Conservation (phyloP, 106 monocot genomes). For the Cymbidium sinense region DNA sequence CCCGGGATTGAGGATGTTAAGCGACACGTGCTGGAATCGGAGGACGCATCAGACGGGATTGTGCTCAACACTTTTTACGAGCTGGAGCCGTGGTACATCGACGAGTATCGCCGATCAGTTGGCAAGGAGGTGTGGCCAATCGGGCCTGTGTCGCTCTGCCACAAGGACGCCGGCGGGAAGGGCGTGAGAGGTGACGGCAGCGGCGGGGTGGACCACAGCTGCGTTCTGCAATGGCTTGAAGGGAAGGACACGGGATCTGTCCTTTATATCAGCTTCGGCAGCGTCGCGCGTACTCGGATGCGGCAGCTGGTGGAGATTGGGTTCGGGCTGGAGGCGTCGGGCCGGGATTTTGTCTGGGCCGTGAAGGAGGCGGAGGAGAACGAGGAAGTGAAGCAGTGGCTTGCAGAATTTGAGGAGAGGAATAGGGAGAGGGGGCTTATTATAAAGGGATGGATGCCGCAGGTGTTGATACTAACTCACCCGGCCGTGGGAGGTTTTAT, state of each 20-base stretch:
- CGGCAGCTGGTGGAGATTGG: conserved; percentile 5
- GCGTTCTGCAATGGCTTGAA: conserved; percentile 7
- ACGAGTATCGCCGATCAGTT: background rate
- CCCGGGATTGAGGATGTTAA: background rate
- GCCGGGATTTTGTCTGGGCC: conserved; percentile 11
- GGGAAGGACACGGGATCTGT: conserved; percentile 3
- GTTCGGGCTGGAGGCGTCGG: background rate
- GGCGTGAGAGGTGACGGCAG: background rate
- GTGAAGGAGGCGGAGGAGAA: conserved; percentile 5
- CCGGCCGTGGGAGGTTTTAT: conserved; percentile 49
- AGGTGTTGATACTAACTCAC: conserved; percentile 39
- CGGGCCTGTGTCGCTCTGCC: conserved; percentile 2
- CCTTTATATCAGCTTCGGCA: conserved; percentile 13
- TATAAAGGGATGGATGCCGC: conserved; percentile 1
- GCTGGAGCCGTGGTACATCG: background rate
- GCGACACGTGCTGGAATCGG: background rate
- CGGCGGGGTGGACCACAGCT: background rate
- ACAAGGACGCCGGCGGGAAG: background rate
- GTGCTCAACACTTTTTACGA: conserved; percentile 1
- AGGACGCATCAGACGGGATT: background rate
- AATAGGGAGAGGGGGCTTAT: background rate
- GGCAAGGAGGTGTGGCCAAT: conserved; percentile 7
- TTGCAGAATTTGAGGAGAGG: conserved; percentile 11
- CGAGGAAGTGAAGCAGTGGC: conserved; percentile 6
- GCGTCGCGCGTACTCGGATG: background rate